These are phyloP conservation scores for Nicotiana otophora DNA, from an alignment of 257 asterid species.

Conservation along the genomic window DNA sequence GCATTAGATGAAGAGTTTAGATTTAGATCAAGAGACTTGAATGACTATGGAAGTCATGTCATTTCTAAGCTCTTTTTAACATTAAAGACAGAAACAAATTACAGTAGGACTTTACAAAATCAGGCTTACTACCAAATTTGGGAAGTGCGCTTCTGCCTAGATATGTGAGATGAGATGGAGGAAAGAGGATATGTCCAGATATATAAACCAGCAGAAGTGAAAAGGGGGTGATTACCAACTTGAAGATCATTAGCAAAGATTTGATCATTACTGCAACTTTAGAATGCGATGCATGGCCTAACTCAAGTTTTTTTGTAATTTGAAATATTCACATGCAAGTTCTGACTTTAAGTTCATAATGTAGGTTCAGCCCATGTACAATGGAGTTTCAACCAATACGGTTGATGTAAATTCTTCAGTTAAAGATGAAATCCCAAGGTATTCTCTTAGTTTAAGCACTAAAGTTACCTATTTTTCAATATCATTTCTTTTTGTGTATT, in stretches of 20 bases:
- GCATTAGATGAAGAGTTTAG: neutral
- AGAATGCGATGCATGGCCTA: neutral
- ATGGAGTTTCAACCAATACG: constrained; percentile 26
- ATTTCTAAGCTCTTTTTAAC: neutral
- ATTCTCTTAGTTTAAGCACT: constrained; percentile 21
- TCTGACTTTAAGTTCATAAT: constrained; percentile 8
- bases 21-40: neutral
- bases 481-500: neutral
- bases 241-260: neutral
- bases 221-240: neutral
- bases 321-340: neutral
- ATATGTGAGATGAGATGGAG: neutral
- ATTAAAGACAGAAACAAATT: neutral
- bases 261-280: neutral
- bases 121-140: neutral
- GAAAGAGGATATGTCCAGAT: neutral
- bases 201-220: neutral
- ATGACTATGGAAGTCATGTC: neutral
- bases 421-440: constrained; percentile 34
- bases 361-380: constrained; percentile 17
- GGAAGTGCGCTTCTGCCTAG: neutral
- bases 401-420: constrained; percentile 16
- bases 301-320: neutral
- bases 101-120: neutral
- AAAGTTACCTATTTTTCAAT: neutral